phyloP scores from a whole-genome alignment of 208 protist species.

The Trypanosoma conorhini region DNA sequence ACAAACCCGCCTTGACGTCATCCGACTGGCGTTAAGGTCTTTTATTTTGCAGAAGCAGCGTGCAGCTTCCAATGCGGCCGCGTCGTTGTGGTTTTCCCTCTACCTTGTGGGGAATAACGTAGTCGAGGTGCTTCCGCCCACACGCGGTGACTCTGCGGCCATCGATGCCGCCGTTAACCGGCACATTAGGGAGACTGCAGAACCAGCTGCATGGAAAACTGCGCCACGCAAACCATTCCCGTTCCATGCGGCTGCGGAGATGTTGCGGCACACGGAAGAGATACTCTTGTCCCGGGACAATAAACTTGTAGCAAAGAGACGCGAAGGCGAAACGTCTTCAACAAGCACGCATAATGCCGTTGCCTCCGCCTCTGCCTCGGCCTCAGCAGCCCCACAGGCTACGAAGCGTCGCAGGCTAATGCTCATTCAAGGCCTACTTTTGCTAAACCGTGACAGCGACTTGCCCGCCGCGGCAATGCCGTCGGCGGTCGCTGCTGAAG shows the following conservation, averaged over 20 bases:
- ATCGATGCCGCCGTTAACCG: constrained; percentile 17
- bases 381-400: background rate
- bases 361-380: too few relatives aligned
- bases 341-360: background rate
- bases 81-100: constrained; percentile 33
- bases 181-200: constrained; percentile 12
- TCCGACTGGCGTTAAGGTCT: constrained; percentile 35
- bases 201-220: background rate
- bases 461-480: background rate
- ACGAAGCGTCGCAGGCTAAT: background rate
- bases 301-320: background rate
- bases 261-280: constrained; percentile 16
- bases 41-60: constrained; percentile 47
- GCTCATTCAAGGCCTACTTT: constrained; percentile 48
- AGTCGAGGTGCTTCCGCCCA: constrained; percentile 32
- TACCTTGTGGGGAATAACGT: constrained; percentile 37
- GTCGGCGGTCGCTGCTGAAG: background rate
- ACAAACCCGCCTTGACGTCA: constrained; percentile 37
- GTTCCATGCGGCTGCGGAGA: constrained; percentile 17
- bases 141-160: background rate
- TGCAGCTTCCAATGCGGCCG: constrained; percentile 21
- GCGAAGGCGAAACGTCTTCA: background rate
- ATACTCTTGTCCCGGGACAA: background rate
- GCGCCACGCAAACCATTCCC: constrained; percentile 19
- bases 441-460: constrained; percentile 38